Base-by-base conservation (phyloP, 2,329 filamentous ascomycete species). In the Hymenoscyphus infarciens region DNA sequence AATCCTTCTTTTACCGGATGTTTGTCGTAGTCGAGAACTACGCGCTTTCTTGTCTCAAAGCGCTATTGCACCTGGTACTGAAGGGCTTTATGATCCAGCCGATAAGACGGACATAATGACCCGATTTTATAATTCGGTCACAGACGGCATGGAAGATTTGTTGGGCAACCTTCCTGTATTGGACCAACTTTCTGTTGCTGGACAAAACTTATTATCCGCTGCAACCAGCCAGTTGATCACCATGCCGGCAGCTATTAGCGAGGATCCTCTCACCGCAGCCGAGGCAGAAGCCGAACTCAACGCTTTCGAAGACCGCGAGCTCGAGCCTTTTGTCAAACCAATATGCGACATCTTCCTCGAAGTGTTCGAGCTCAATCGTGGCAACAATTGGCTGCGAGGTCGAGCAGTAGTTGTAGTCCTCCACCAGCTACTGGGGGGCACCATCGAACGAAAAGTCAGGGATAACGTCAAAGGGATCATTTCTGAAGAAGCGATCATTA, bases 261-360 rank as follows among this genome's bases (percentile, higher is more conserved):
- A 85, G 64, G 84, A 83, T 56, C 75, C 74, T 5, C 69, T 79
- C 62, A 78, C 77, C 7, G 81, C 84, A 1, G 84, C 87, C 1
- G 95, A 98, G 78, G 95, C 93, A 0, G 93, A 98, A 76, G 94
- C 94, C 0, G 95, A 98, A 76, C 80, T 99, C 57, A 91, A 93
- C 63, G 94, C 94, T 0, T 98, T 96, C 71, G 94, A 98, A 76
- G 88, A 91, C 73, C 88, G 87, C 71, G 92, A 97, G 70, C 81
- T 92, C 1, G 92, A 96, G 73, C 95, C 95, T 0, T 98, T 99
- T 72, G 95, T 99, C 71, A 99, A 97, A 74, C 96, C 95, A 3
- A 97, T 99, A 65, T 97, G 93, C 76, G 95, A 99, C 75, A 88
- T 99, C 64, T 99, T 99, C 77, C 84, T 99, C 16, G 95, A 99